Evolutionary conservation across 495 filamentous ascomycete genomes (phyloP).

Genomic region (Hypomontagnella monticulosa): DNA sequence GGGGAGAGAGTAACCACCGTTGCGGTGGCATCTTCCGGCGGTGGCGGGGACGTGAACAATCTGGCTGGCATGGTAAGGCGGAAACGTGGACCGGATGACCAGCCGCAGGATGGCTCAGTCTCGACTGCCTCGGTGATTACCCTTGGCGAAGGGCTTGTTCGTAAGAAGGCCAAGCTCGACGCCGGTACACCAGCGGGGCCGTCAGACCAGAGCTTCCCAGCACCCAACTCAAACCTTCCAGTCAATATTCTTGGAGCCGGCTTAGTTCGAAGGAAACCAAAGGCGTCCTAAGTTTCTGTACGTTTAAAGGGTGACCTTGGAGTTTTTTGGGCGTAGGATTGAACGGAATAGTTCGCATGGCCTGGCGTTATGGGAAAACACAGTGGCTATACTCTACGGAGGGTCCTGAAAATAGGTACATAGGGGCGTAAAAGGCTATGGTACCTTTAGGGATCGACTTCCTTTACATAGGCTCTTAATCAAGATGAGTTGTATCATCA

Average conservation of each 20-base stretch:
- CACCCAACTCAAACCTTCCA: conserved; percentile 33
- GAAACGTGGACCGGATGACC: conserved; percentile 42
- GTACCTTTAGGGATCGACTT: background rate
- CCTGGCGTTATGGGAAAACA: conserved; percentile 28
- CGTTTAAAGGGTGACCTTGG: background rate
- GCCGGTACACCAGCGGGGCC: conserved; percentile 3
- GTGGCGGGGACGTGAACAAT: conserved; percentile 42
- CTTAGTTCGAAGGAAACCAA: conserved; percentile 74
- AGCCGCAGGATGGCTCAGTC: background rate
- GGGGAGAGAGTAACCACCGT: conserved; percentile 45
- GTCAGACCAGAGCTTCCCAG: background rate
- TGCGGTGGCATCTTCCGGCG: conserved; percentile 10
- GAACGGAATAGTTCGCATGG: background rate
- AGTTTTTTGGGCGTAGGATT: background rate
- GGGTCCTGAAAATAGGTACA: too few relatives aligned
- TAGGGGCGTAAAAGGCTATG: too few relatives aligned
- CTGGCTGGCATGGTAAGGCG: conserved; percentile 52
- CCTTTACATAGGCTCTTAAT: too few relatives aligned
- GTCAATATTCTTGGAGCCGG: conserved; percentile 68
- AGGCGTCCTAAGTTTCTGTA: conserved; percentile 39
- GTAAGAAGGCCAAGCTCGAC: conserved; percentile 70
- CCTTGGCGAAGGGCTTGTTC: conserved; percentile 60
- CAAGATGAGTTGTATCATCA: too few relatives aligned
- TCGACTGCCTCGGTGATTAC: conserved; percentile 40
- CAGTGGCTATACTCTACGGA: background rate